A percentile compares a stretch with the other conserved stretches of the same genome.
Evolutionary conservation across 805 yeast species (phyloP).

Genomic region (Candida parachauliodes): DNA sequence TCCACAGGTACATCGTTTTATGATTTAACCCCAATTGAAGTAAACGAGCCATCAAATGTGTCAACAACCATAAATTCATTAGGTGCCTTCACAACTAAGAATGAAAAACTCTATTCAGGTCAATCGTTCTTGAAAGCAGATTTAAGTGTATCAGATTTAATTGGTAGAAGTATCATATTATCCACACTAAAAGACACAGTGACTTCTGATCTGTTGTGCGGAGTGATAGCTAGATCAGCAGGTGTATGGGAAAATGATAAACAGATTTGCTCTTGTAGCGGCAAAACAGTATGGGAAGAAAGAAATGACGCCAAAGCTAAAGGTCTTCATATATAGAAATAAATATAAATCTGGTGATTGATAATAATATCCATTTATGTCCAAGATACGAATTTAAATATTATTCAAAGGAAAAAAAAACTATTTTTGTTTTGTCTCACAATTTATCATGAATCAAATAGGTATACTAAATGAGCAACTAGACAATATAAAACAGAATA

Average conservation of each 20-base stretch:
- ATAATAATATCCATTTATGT: too few species aligned
- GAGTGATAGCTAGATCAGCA: slow-evolving; percentile 93
- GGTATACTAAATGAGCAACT: slow-evolving; percentile 19
- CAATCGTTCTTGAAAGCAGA: slow-evolving; percentile 40
- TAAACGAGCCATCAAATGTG: slow-evolving; percentile 20
- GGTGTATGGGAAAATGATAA: slow-evolving; percentile 97
- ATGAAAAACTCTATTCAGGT: slow-evolving; percentile 24
- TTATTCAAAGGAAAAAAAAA: background rate
- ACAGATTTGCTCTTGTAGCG: slow-evolving; percentile 89
- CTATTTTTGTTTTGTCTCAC: background rate
- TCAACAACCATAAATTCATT: slow-evolving; percentile 30
- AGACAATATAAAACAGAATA: slow-evolving; percentile 18
- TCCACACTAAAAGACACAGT: slow-evolving; percentile 38
- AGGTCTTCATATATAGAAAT: slow-evolving; percentile 41
- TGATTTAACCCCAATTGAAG: slow-evolving; percentile 40
- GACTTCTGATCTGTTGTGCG: slow-evolving; percentile 52
- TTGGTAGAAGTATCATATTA: slow-evolving; percentile 65
- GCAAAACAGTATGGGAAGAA: slow-evolving; percentile 96
- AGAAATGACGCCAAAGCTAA: slow-evolving; percentile 66
- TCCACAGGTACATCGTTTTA: slow-evolving; percentile 55
- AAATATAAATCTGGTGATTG: too few species aligned
- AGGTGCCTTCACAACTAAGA: slow-evolving; percentile 26
- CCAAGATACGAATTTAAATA: too few species aligned
- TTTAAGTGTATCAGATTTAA: slow-evolving; percentile 53
- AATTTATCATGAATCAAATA: slow-evolving; percentile 1